These are phyloP conservation scores for Eucalyptus dawsonii DNA, from an alignment of 345 rosid genomes.

Conservation along the genomic window DNA sequence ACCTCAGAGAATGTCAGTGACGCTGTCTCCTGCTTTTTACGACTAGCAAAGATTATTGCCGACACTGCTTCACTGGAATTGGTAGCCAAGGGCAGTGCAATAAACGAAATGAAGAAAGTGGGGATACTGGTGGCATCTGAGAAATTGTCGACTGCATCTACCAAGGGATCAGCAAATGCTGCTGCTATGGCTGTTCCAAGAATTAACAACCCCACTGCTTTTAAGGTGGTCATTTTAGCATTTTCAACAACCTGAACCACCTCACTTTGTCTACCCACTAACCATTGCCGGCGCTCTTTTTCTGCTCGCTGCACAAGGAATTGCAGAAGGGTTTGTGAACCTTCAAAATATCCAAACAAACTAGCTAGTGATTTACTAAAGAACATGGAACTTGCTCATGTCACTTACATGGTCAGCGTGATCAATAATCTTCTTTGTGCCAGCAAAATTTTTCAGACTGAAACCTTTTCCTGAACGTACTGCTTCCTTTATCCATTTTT, in stretches of 20 bases:
- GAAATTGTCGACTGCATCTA: conserved; percentile 84
- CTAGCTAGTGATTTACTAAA: neutral
- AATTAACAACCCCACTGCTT: conserved; percentile 60
- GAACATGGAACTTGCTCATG: neutral
- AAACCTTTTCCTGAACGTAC: conserved; percentile 7
- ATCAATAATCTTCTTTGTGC: conserved; percentile 28
- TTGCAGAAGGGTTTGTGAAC: neutral
- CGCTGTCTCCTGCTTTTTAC: conserved; percentile 66
- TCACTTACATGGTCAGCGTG: conserved; percentile 29
- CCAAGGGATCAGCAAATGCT: conserved; percentile 90
- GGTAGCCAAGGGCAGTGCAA: conserved; percentile 85
- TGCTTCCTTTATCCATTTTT: conserved; percentile 40
- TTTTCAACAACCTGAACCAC: conserved; percentile 30
- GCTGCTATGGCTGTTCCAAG: conserved; percentile 82
- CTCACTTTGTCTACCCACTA: conserved; percentile 26
- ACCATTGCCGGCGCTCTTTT: conserved; percentile 43
- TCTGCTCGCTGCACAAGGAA: conserved; percentile 45
- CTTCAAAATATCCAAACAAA: neutral
- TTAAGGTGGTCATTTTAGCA: conserved; percentile 33
- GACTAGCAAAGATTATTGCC: conserved; percentile 78
- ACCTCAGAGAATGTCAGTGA: conserved; percentile 97
- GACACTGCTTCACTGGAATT: conserved; percentile 94
- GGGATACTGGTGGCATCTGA: conserved; percentile 86
- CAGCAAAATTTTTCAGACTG: conserved; percentile 4
- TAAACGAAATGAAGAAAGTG: conserved; percentile 92